phyloP scores from a whole-genome alignment of 768 basidiomycete species.

The Podaxis rugospora region DNA sequence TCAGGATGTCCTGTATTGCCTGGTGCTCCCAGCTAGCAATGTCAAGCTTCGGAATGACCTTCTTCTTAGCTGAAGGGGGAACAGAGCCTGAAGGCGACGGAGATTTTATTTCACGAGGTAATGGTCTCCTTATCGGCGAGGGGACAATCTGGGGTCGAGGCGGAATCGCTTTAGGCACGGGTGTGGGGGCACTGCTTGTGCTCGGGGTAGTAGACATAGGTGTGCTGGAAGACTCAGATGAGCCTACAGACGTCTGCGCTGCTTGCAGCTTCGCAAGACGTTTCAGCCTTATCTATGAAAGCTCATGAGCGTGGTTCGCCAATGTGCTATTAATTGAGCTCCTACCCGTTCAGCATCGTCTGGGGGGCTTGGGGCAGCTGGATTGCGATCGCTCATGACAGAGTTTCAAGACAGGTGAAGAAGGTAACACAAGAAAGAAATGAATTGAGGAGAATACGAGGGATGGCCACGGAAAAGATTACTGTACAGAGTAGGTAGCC shows the following conservation, averaged over 20 bases:
- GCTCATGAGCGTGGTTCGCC: conserved; percentile 7
- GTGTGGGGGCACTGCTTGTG: conserved; percentile 1
- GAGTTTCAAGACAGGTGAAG: background rate
- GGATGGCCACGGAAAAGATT: background rate
- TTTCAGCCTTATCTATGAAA: conserved; percentile 80
- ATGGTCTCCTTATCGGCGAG: conserved; percentile 31
- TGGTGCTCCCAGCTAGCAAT: conserved; percentile 70
- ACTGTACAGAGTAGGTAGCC: background rate
- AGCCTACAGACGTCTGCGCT: conserved; percentile 17
- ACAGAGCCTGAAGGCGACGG: conserved; percentile 27
- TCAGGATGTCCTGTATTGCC: conserved; percentile 61
- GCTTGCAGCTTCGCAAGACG: conserved; percentile 81
- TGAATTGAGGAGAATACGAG: background rate
- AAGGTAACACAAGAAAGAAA: background rate
- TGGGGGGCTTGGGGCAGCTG: conserved; percentile 42
- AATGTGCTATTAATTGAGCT: conserved; percentile 1
- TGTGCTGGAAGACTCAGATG: conserved; percentile 22
- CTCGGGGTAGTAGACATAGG: conserved; percentile 17
- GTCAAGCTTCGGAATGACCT: conserved; percentile 38
- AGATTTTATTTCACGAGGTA: conserved; percentile 24
- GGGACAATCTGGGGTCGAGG: conserved; percentile 32
- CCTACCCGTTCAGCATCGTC: conserved; percentile 81
- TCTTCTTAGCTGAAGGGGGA: conserved; percentile 42
- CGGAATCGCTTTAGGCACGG: conserved; percentile 19
- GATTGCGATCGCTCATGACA: conserved; percentile 21